A percentile compares a stretch with the other conserved stretches of the same genome.
These are phyloP conservation scores for Stachybotrys echinatus DNA, from an alignment of 2,329 filamentous ascomycete genomes.

Conservation along the genomic window DNA sequence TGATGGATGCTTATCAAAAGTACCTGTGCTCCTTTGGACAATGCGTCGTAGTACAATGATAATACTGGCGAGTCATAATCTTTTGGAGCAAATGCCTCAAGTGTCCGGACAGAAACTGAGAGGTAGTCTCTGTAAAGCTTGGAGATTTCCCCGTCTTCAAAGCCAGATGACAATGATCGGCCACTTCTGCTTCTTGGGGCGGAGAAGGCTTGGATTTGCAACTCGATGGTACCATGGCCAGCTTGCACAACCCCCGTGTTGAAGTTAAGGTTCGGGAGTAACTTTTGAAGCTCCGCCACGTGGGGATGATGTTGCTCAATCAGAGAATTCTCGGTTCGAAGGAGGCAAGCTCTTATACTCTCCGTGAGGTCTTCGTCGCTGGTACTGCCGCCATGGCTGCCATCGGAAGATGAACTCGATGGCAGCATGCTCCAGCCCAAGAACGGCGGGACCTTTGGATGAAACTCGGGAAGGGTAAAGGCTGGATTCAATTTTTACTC, in stretches of 20 bases:
- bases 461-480: neutral
- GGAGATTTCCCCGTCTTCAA: neutral
- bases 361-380: conserved; percentile 1
- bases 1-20: no score
- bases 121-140: conserved; percentile 1
- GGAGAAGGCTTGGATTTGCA: conserved; percentile 1
- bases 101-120: neutral
- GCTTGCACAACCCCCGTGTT: neutral
- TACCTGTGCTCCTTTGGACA: conserved; percentile 1
- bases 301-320: conserved; percentile 1
- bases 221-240: neutral
- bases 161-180: neutral
- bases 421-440: conserved; percentile 1
- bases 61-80: neutral
- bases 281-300: neutral
- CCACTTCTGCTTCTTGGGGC: neutral
- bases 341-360: conserved; percentile 1
- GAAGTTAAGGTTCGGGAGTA: conserved; percentile 1
- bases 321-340: conserved; percentile 1
- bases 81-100: conserved; percentile 1
- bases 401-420: neutral
- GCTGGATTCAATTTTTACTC: no score
- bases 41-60: conserved; percentile 1
- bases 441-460: conserved; percentile 1
- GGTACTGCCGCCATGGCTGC: no score